These are phyloP conservation scores for Phaeoacremonium minimum DNA, from an alignment of 2,329 filamentous ascomycete species.

Conservation along the genomic window DNA sequence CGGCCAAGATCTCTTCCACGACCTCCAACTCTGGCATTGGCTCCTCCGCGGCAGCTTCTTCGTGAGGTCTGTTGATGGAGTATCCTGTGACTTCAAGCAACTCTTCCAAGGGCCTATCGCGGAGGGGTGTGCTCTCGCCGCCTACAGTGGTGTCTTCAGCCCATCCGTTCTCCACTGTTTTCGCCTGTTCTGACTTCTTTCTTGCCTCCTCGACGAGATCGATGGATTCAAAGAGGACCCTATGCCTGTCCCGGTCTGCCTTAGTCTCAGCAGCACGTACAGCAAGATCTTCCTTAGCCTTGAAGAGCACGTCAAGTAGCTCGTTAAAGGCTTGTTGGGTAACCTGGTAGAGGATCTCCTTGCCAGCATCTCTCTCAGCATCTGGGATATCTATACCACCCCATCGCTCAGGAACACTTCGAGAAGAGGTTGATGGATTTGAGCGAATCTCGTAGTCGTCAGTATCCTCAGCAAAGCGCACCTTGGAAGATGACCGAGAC, in stretches of 20 bases:
- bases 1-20: slow-evolving; percentile 6
- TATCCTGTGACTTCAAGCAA: slow-evolving; percentile 42
- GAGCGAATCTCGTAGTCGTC: slow-evolving; percentile 68
- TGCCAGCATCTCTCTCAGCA: slow-evolving; percentile 76
- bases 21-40: slow-evolving; percentile 8
- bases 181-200: slow-evolving; percentile 3
- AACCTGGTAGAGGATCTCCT: slow-evolving; percentile 86
- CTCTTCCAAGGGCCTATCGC: slow-evolving; percentile 28
- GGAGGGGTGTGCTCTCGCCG: slow-evolving; percentile 14
- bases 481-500: slow-evolving; percentile 74
- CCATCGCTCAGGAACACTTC: slow-evolving; percentile 69
- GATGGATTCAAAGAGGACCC: slow-evolving; percentile 40
- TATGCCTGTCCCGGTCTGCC: slow-evolving; percentile 53
- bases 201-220: slow-evolving; percentile 19
- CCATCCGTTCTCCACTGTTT: slow-evolving; percentile 6
- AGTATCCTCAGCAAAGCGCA: slow-evolving; percentile 69
- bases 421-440: slow-evolving; percentile 68
- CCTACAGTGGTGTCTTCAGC: slow-evolving; percentile 6
- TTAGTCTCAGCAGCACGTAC: slow-evolving; percentile 63
- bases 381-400: slow-evolving; percentile 75
- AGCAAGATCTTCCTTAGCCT: slow-evolving; percentile 71
- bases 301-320: slow-evolving; percentile 82
- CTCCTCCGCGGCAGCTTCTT: slow-evolving; percentile 9
- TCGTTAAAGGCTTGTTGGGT: slow-evolving; percentile 93
- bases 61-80: slow-evolving; percentile 25